Evolutionary conservation across 768 basidiomycete genomes (phyloP), one percentile per base, ranked within the genome.

Genomic region (Terana coerulea): DNA sequence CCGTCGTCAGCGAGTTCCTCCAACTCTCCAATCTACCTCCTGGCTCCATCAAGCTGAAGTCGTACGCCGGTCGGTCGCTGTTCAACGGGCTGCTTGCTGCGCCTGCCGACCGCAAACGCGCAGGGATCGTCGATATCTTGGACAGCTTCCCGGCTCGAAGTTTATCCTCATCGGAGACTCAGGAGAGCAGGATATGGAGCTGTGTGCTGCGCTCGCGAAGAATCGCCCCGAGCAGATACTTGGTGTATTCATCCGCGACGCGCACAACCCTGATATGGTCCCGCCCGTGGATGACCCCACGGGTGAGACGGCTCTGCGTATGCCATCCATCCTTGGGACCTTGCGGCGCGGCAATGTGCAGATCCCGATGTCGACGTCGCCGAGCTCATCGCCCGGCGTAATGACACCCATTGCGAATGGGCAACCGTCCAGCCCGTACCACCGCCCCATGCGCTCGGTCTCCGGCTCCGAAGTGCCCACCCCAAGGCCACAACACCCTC

Each of bases 101-200:
- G 3, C 86, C 91, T 2, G 88, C 92, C 1, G 77, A 80, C 17
- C 81, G 95, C 30, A 98, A 98, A 68, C 83, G 84, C 5, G 79
- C 79, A 0, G 87, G 86, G 17, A 81, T 98, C 7, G 64, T 85
- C n/a, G 89, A 94, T 33, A 74, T 91, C 19, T 71, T 95, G 11
- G 77, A 86, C 33, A 72, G 80, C 2, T 95, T 95, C 65, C 81
- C 82, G 0, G 73, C 82, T 82, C 88, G 1, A 72, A 69, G 33
- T 97, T 98, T 69, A 67, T 98, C 61, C 79, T 95, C 43, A 75
- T 98, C 34, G 95, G 95, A 6, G 95, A 98, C 65, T 83, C 86
- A 0, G 95, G 95, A 29, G 95, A 98, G 64, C 95, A 97, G 59
- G 95, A 98, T 68, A 70, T 98, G 37, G 94, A 98, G 66, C 74